Evolutionary conservation across 257 asterid species (phyloP).

Genomic region (Plantago major): DNA sequence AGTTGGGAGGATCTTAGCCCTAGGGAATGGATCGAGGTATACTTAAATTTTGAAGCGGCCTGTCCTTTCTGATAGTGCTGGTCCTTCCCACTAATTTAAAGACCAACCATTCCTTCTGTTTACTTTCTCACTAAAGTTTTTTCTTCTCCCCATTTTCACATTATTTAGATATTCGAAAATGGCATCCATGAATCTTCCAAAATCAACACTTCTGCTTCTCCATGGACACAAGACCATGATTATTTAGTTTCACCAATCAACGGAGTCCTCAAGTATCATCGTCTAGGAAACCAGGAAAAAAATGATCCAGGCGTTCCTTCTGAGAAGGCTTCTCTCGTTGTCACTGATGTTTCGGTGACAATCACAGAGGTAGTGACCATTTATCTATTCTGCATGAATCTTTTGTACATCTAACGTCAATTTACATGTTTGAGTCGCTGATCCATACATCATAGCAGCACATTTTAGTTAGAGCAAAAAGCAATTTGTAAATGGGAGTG

Average conservation of each 20-base stretch:
- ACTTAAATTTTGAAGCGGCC: conserved; percentile 20
- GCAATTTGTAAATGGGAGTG: conserved; percentile 13
- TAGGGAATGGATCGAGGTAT: conserved; percentile 92
- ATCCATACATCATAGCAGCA: not conserved
- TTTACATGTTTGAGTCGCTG: conserved; percentile 16
- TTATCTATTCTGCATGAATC: conserved; percentile 7
- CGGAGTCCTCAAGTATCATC: conserved; percentile 90
- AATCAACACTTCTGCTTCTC: conserved; percentile 34
- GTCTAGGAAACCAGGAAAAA: conserved; percentile 90
- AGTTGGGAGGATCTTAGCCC: conserved; percentile 97
- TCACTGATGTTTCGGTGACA: conserved; percentile 79
- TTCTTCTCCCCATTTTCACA: conserved; percentile 4
- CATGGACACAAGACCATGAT: conserved; percentile 68
- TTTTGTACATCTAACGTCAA: conserved; percentile 9
- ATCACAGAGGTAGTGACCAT: conserved; percentile 63
- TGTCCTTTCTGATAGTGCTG: conserved; percentile 4
- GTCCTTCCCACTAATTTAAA: conserved; percentile 3
- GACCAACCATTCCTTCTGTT: conserved; percentile 13
- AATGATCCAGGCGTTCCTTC: conserved; percentile 72
- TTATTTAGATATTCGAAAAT: conserved; percentile 79
- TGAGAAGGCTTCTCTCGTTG: conserved; percentile 83
- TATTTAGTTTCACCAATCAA: conserved; percentile 91
- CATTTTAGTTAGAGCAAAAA: conserved; percentile 21
- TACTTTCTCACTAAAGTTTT: conserved; percentile 13
- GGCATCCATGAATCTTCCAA: conserved; percentile 71